A percentile compares a stretch with the other conserved stretches of the same genome.
These are phyloP conservation scores for Chrysoporthe puriensis DNA, from an alignment of 2,329 filamentous ascomycete species.

Conservation along the genomic window DNA sequence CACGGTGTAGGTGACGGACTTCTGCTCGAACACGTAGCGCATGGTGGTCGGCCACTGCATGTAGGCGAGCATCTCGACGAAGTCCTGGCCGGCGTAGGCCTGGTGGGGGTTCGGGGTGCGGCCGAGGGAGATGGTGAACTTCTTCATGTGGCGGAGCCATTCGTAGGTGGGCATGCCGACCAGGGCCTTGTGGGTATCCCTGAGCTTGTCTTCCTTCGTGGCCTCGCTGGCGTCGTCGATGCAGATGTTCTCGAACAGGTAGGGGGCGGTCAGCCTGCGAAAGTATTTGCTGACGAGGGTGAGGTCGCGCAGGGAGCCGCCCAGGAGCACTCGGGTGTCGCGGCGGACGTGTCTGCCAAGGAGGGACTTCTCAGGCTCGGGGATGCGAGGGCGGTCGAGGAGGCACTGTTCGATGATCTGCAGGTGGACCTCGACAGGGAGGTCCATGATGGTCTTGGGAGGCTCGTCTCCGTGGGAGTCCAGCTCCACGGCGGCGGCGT, in stretches of 20 bases:
- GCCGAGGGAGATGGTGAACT: conserved; percentile 23
- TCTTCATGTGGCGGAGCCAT: conserved; percentile 15
- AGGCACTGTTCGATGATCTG: conserved; percentile 15
- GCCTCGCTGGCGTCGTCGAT: conserved; percentile 23
- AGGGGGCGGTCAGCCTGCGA: conserved; percentile 18
- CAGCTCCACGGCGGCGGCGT: not conserved
- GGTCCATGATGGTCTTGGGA: conserved; percentile 14
- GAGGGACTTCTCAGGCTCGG: not conserved
- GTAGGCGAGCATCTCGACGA: conserved; percentile 14
- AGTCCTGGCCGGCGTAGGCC: conserved; percentile 14
- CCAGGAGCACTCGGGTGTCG: conserved; percentile 1
- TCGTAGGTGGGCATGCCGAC: not conserved
- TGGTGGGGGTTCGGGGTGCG: conserved; percentile 19
- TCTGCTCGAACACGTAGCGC: conserved; percentile 23
- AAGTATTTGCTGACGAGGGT: conserved; percentile 23
- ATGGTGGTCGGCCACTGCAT: conserved; percentile 14
- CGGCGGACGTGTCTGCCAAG: not conserved
- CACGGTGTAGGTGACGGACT: conserved; percentile 12
- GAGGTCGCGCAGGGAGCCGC: conserved; percentile 22
- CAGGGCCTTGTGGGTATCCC: conserved; percentile 6
- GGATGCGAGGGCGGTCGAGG: not conserved
- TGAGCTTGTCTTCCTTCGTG: conserved; percentile 17
- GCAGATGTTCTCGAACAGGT: conserved; percentile 19
- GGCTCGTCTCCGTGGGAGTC: not conserved
- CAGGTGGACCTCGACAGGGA: conserved; percentile 24